phyloP scores from a whole-genome alignment of 768 basidiomycete species.

The Mrakia gelida region DNA sequence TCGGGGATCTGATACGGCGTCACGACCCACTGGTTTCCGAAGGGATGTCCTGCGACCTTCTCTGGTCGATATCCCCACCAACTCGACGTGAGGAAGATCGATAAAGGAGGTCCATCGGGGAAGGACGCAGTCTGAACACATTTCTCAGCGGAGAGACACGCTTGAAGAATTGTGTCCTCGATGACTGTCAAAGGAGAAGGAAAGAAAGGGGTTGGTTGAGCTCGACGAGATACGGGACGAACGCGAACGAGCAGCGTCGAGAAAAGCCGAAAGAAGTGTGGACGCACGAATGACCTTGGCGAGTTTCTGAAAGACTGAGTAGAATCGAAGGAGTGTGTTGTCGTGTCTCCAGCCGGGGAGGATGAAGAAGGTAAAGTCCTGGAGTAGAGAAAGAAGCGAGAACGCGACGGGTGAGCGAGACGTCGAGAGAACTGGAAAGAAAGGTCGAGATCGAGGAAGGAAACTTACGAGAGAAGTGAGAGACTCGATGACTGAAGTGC shows the following conservation, averaged over 20 bases:
- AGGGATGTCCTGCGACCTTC: not conserved
- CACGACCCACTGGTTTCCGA: conserved; percentile 16
- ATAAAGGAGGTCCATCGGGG: conserved; percentile 9
- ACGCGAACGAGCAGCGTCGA: not conserved
- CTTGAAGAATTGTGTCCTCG: conserved; percentile 12
- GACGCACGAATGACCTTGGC: not conserved
- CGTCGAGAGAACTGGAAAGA: no score
- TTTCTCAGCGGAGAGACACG: conserved; percentile 9
- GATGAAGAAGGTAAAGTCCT: conserved; percentile 19
- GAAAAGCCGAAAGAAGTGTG: no score
- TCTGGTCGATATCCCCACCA: conserved; percentile 16
- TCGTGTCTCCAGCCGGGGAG: conserved; percentile 15
- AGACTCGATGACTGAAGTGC: conserved; percentile 16
- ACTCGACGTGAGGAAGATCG: not conserved
- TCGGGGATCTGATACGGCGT: conserved; percentile 6
- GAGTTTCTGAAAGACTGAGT: conserved; percentile 5
- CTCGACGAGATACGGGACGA: not conserved
- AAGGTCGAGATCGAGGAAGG: not conserved
- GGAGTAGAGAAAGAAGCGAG: not conserved
- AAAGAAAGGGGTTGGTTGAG: not conserved
- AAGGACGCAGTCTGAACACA: not conserved
- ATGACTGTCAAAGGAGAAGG: not conserved
- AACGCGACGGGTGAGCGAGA: no score
- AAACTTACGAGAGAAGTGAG: not conserved
- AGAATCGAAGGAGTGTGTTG: not conserved